A percentile compares a stretch with the other conserved stretches of the same genome.
These are phyloP conservation scores for Serendipita sp. DNA, from an alignment of 768 basidiomycete genomes.

Conservation along the genomic window DNA sequence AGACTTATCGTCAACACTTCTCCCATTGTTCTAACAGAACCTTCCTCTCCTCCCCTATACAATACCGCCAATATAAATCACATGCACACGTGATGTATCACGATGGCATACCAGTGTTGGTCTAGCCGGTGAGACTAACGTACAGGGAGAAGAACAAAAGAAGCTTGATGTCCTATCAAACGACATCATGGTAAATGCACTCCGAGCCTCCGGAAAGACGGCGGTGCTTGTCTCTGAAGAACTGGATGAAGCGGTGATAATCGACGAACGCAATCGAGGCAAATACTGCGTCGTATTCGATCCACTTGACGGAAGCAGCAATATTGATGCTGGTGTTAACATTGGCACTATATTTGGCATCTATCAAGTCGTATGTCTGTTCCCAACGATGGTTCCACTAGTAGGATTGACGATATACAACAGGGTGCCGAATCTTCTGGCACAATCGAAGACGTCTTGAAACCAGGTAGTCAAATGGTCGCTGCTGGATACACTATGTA, in stretches of 20 bases:
- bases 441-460: constrained; percentile 71
- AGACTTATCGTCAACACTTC: constrained; percentile 18
- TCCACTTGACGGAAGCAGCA: constrained; percentile 88
- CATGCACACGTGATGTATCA: not conserved
- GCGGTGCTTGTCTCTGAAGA: constrained; percentile 96
- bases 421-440: constrained; percentile 66
- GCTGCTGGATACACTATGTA: constrained; percentile 96
- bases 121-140: constrained; percentile 88
- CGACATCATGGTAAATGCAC: constrained; percentile 97
- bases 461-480: constrained; percentile 93
- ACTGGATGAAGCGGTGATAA: constrained; percentile 80
- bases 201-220: constrained; percentile 90
- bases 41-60: not conserved
- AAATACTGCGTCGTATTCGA: constrained; percentile 98
- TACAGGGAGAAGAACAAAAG: constrained; percentile 98
- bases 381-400: not conserved
- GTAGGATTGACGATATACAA: constrained; percentile 1
- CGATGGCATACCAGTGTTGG: constrained; percentile 54
- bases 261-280: constrained; percentile 64
- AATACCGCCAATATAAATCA: not conserved
- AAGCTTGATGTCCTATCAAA: constrained; percentile 96
- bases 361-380: constrained; percentile 62
- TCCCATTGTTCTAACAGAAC: not conserved
- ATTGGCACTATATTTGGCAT: constrained; percentile 97
- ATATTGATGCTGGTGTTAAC: constrained; percentile 97